Percentiles rank a stretch among this genome's conserved stretches.
These are phyloP conservation scores for Beauveria brongniartii DNA, from an alignment of 2,329 filamentous ascomycete genomes.

Conservation along the genomic window DNA sequence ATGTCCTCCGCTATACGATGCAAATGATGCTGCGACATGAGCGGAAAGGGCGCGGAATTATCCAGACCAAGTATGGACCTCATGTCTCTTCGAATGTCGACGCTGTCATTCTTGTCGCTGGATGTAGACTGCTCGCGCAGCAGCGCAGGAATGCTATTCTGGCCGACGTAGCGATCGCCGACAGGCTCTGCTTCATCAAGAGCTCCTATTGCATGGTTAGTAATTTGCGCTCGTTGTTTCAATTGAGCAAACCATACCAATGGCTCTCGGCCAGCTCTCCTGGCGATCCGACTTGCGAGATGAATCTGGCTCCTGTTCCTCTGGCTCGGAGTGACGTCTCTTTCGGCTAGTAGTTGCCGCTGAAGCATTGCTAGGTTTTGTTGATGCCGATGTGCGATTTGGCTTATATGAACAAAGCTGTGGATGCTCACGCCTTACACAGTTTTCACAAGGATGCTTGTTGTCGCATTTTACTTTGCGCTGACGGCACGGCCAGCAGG, in stretches of 20 bases:
- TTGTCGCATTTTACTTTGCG: conserved; percentile 64
- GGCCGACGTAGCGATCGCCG: conserved; percentile 53
- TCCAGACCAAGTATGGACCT: conserved; percentile 58
- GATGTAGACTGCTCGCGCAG: conserved; percentile 52
- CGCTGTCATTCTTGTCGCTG: conserved; percentile 41
- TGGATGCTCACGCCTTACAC: conserved; percentile 56
- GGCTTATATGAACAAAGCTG: conserved; percentile 60
- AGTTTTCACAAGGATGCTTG: conserved; percentile 61
- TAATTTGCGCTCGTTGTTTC: neutral
- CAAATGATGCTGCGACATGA: conserved; percentile 57
- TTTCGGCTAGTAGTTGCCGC: conserved; percentile 20
- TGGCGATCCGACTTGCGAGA: conserved; percentile 28
- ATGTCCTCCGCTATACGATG: conserved; percentile 54
- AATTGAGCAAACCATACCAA: conserved; percentile 23
- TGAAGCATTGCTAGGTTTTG: conserved; percentile 26
- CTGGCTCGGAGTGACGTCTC: conserved; percentile 26
- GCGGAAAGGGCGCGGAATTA: conserved; percentile 57
- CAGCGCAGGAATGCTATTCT: conserved; percentile 61
- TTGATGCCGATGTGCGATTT: conserved; percentile 36
- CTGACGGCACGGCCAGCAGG: conserved; percentile 60
- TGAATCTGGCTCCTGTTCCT: conserved; percentile 23
- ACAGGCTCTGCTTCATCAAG: conserved; percentile 48
- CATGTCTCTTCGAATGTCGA: conserved; percentile 57
- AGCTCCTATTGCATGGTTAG: conserved; percentile 22
- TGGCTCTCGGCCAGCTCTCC: conserved; percentile 34